Base-by-base conservation (phyloP, 2,329 filamentous ascomycete species). In the Exophiala mesophila region DNA sequence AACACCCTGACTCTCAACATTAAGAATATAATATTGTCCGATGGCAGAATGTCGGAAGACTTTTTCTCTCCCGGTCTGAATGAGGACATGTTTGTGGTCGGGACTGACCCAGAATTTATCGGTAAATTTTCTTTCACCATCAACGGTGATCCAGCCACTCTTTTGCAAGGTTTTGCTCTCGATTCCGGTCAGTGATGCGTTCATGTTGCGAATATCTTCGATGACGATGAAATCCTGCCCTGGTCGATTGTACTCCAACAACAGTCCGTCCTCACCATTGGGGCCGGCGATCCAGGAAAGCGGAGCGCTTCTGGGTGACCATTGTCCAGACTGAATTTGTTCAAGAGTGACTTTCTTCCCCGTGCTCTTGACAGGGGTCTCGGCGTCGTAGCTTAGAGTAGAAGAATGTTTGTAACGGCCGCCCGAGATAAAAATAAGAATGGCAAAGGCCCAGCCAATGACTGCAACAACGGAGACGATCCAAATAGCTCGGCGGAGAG, bases 41-140 rank as follows among this genome's bases (percentile, higher is more conserved):
- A 82, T 88, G 58, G 78, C 89, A 0, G 90, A 97, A 63, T 97
- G 85, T 53, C 92, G 81, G 84, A 88, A 98, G 56, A 92, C 88
- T 56, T 78, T 79, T 62, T 85, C 67, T 16, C 70, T 61, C 39
- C 88, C 71, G 6, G 88, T 87, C 36, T 81, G 75, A n/a, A 96
- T 69, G 38, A 98, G 74, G 3, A 98, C 88, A 61, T 86, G 90
- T 57, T 82, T 87, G 62, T 95, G 73, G 61, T 97, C 79, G 19
- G 81, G 78, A 59, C 88, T 96, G 2, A 92, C 88, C 71, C 78
- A 82, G 3, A 80, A 77, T 54, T 76, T 72, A 10, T 64, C 64
- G 0, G 85, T 81, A n/a, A 57, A 61, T 52, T 87, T 69, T 12
- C 63, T 63, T 37, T 71, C 62, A 8, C 71, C 77, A 6, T 72